These are phyloP conservation scores for Aspergillus ustus DNA, from an alignment of 2,329 filamentous ascomycete genomes.

Conservation along the genomic window DNA sequence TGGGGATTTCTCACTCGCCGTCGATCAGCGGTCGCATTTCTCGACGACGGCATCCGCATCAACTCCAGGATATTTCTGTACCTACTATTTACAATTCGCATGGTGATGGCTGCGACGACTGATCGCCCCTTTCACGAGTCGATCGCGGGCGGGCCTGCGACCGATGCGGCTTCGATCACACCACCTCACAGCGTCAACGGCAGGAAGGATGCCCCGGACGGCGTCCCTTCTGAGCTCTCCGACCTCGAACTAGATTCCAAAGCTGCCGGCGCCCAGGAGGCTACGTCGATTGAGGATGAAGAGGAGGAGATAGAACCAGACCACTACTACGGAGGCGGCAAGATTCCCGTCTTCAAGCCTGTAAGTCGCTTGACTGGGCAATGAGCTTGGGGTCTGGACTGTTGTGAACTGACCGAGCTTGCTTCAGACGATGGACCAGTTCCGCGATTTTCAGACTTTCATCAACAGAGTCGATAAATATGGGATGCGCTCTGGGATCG, in stretches of 20 bases:
- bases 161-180: slow-evolving; percentile 44
- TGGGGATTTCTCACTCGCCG: slow-evolving; percentile 44
- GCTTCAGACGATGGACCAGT: slow-evolving; percentile 80
- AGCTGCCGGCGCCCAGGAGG: slow-evolving; percentile 29
- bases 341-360: slow-evolving; percentile 91
- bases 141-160: slow-evolving; percentile 29
- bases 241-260: slow-evolving; percentile 47
- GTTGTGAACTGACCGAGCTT: slow-evolving; percentile 13
- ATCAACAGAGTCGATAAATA: slow-evolving; percentile 89
- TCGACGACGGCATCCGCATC: slow-evolving; percentile 42
- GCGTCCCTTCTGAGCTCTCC: slow-evolving; percentile 45
- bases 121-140: slow-evolving; percentile 37
- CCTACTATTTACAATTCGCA: slow-evolving; percentile 17
- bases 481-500: slow-evolving; percentile 96
- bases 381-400: neutral
- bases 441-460: slow-evolving; percentile 89
- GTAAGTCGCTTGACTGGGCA: slow-evolving; percentile 50
- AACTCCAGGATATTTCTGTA: slow-evolving; percentile 18
- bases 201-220: slow-evolving; percentile 49
- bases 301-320: slow-evolving; percentile 81
- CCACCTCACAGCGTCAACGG: slow-evolving; percentile 50
- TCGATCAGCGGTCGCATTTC: slow-evolving; percentile 50
- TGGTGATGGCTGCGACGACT: slow-evolving; percentile 41
- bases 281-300: slow-evolving; percentile 59
- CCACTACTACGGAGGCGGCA: slow-evolving; percentile 81